phyloP scores from a whole-genome alignment of 169 alveolate genomes.

The Plasmodium blacklocki region DNA sequence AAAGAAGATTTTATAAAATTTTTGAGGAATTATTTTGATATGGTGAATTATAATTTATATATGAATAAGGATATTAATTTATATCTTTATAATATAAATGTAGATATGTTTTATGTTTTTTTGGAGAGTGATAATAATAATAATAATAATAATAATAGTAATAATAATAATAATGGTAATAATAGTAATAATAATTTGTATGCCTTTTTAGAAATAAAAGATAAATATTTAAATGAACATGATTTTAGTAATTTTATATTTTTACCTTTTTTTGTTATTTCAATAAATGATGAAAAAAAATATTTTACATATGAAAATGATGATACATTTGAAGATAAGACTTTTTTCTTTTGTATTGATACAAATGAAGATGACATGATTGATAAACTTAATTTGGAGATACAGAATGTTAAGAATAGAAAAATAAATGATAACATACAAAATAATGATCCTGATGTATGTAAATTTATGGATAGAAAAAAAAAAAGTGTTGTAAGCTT shows the following conservation, averaged over 20 bases:
- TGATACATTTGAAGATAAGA: too few species aligned
- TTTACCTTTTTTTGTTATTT: constrained; percentile 34
- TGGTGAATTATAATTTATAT: constrained; percentile 8
- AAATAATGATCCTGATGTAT: background rate
- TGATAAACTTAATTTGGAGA: too few species aligned
- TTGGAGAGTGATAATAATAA: constrained; percentile 3
- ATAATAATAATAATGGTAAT: too few species aligned
- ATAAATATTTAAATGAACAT: background rate
- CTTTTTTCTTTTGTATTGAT: too few species aligned
- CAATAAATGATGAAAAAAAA: constrained; percentile 13
- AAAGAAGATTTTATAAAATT: constrained; percentile 17
- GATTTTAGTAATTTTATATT: constrained; percentile 23
- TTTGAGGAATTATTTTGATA: constrained; percentile 15
- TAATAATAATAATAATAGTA: too few species aligned
- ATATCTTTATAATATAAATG: constrained; percentile 2
- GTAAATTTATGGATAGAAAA: background rate
- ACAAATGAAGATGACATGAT: too few species aligned
- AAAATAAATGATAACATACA: too few species aligned
- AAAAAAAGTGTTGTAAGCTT: background rate
- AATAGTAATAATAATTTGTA: too few species aligned
- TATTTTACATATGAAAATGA: background rate
- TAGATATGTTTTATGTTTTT: constrained; percentile 39
- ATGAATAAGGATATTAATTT: constrained; percentile 2
- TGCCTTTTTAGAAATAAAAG: constrained; percentile 49
- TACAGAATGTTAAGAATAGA: too few species aligned